Evolutionary conservation across 306 rosid genomes (phyloP).

Genomic region (Castanea sativa): DNA sequence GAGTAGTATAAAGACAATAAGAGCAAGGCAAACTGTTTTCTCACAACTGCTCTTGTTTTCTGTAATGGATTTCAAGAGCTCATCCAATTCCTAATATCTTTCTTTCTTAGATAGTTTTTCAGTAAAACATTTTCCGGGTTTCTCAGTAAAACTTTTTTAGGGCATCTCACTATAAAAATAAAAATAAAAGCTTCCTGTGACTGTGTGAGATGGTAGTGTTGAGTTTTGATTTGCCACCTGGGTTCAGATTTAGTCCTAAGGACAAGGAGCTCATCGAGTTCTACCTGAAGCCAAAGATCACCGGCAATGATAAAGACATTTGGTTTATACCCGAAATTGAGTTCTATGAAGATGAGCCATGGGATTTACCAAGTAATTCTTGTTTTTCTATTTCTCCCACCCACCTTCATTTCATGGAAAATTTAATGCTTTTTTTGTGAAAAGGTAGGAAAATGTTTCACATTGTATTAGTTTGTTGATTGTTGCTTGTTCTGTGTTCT

Average conservation of each 20-base stretch:
- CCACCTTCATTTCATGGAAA: neutral
- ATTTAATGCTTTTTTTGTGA: neutral
- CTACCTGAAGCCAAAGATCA: slow-evolving; percentile 69
- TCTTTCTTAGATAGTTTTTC: no score
- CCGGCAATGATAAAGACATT: slow-evolving; percentile 56
- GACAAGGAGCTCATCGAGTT: slow-evolving; percentile 70
- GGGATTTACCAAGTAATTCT: slow-evolving; percentile 84
- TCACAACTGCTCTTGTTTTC: no score
- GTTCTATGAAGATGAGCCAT: slow-evolving; percentile 89
- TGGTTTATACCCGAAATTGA: slow-evolving; percentile 78
- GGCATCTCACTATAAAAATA: no score
- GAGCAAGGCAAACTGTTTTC: no score
- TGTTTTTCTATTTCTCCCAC: neutral
- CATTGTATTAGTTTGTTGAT: no score
- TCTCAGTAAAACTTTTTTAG: no score
- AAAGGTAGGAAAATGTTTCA: neutral
- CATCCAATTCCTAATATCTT: no score
- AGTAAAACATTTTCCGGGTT: no score
- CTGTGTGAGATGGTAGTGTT: neutral
- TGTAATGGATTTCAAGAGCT: no score
- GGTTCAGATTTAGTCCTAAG: slow-evolving; percentile 82
- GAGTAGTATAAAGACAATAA: no score
- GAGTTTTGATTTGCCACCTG: slow-evolving; percentile 60
- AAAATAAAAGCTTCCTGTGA: no score
- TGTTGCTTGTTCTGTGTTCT: no score